These are phyloP conservation scores for Aspergillus japonicus DNA, from an alignment of 2,329 filamentous ascomycete genomes.

Conservation along the genomic window DNA sequence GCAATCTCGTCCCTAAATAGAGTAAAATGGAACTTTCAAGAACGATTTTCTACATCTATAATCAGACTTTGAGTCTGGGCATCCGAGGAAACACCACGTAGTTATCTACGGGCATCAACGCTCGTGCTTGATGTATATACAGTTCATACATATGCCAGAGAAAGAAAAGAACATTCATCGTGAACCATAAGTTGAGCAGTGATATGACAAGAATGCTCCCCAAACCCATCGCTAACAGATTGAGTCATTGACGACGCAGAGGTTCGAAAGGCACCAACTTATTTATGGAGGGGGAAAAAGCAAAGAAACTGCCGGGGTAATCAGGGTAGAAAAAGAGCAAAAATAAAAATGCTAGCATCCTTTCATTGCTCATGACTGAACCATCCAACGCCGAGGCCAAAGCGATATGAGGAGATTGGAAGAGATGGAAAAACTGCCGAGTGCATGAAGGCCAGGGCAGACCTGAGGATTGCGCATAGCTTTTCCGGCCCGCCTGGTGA, in stretches of 20 bases:
- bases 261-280: background rate
- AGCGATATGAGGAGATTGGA: background rate
- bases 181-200: background rate
- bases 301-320: background rate
- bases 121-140: constrained; percentile 8
- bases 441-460: background rate
- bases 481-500: background rate
- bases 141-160: constrained; percentile 6
- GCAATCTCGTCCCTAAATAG: too few relatives aligned
- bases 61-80: background rate
- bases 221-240: background rate
- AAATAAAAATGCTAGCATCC: constrained; percentile 15
- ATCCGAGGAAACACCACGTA: background rate
- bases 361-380: constrained; percentile 18
- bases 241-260: background rate
- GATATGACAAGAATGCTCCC: background rate
- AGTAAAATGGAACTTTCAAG: too few relatives aligned
- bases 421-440: background rate
- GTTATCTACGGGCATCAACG: background rate
- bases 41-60: too few relatives aligned
- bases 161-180: background rate
- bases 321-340: constrained; percentile 9
- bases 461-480: background rate
- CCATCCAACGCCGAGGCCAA: constrained; percentile 16
- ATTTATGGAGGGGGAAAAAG: background rate